Evolutionary conservation across 768 basidiomycete species (phyloP).

Genomic region (Pilatotrama ljubarskyi): DNA sequence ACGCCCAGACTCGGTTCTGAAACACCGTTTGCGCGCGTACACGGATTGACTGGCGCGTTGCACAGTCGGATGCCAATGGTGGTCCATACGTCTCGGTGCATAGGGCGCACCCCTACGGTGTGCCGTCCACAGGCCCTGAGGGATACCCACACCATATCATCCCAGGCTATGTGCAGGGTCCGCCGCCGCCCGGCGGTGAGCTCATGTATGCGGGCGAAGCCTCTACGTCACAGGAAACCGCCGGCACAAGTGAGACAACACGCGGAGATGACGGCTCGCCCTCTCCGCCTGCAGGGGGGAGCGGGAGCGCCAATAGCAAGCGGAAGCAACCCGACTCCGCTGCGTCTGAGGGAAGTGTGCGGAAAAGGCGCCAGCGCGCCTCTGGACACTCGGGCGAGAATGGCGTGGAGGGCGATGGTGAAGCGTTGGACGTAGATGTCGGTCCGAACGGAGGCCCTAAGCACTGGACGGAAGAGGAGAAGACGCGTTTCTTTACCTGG

Average conservation of each 20-base stretch:
- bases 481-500: constrained; percentile 75
- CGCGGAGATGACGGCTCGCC: not conserved
- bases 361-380: constrained; percentile 17
- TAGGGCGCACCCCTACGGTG: not conserved
- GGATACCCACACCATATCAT: constrained; percentile 20
- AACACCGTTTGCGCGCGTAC: not conserved
- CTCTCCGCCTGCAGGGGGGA: not conserved
- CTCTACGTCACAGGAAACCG: not conserved
- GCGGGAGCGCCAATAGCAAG: constrained; percentile 5
- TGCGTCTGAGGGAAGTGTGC: not conserved
- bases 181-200: constrained; percentile 8
- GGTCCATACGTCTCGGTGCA: constrained; percentile 17
- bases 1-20: not conserved
- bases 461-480: constrained; percentile 86
- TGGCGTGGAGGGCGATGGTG: constrained; percentile 8
- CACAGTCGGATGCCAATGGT: constrained; percentile 9
- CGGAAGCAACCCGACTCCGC: constrained; percentile 22
- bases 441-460: constrained; percentile 56
- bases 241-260: not conserved
- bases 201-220: constrained; percentile 3
- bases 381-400: not conserved
- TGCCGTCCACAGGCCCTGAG: constrained; percentile 1
- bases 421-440: constrained; percentile 18
- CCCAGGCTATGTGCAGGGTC: constrained; percentile 1
- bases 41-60: not conserved